A percentile compares a stretch with the other conserved stretches of the same genome.
These are phyloP conservation scores for Apiotrichum siamense DNA, from an alignment of 1,284 basidiomycete genomes.

Conservation along the genomic window DNA sequence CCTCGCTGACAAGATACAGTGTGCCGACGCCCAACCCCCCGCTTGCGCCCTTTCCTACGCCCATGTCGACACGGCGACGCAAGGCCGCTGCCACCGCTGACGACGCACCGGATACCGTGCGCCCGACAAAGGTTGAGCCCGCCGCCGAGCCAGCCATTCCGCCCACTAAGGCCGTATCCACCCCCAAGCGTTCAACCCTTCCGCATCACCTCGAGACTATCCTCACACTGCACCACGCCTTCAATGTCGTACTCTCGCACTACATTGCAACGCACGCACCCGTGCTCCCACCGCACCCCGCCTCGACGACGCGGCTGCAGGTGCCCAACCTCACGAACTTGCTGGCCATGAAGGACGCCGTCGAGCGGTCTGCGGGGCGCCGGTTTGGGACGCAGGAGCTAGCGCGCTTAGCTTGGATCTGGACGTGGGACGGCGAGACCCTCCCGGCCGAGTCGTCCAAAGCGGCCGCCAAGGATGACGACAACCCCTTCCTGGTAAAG, in stretches of 20 bases:
- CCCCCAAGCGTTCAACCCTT: slow-evolving; percentile 11
- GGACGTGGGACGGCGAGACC: slow-evolving; percentile 42
- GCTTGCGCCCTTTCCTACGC: slow-evolving; percentile 9
- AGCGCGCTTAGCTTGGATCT: slow-evolving; percentile 45
- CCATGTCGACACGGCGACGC: not conserved
- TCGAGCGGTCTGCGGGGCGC: slow-evolving; percentile 41
- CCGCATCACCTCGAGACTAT: slow-evolving; percentile 43
- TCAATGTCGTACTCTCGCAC: slow-evolving; percentile 44
- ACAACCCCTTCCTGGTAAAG: slow-evolving; percentile 22
- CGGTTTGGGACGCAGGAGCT: slow-evolving; percentile 43
- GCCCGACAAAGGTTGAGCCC: not conserved
- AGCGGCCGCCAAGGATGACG: slow-evolving; percentile 15
- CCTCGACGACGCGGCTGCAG: slow-evolving; percentile 25
- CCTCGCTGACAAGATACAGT: not conserved
- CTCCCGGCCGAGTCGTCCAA: slow-evolving; percentile 23
- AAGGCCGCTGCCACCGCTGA: not conserved
- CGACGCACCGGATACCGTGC: too few relatives aligned
- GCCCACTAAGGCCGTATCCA: not conserved
- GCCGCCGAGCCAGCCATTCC: not conserved
- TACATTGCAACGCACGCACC: slow-evolving; percentile 47
- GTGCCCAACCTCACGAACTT: slow-evolving; percentile 44
- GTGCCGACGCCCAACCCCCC: slow-evolving; percentile 3
- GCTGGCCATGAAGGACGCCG: slow-evolving; percentile 35
- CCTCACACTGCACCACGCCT: slow-evolving; percentile 40
- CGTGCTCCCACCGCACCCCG: slow-evolving; percentile 41